phyloP scores from a whole-genome alignment of 2,329 filamentous ascomycete genomes.

The Daldinia eschscholtzii region DNA sequence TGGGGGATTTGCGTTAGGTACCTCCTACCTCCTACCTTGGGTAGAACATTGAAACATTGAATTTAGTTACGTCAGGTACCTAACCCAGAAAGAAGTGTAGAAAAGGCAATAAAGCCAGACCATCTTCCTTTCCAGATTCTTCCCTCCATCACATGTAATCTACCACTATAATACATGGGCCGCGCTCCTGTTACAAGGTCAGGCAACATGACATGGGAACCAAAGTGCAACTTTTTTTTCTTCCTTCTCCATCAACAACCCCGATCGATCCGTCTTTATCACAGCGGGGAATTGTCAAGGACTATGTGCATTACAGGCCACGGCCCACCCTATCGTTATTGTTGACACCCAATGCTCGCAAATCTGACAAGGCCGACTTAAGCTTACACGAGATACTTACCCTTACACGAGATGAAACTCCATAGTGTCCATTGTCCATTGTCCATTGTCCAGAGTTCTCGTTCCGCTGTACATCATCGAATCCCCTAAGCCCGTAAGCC shows the following conservation, averaged over 20 bases:
- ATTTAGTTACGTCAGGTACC: background rate
- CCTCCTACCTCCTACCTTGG: background rate
- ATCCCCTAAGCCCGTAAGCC: constrained; percentile 2
- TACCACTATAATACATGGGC: background rate
- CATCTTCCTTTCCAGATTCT: background rate
- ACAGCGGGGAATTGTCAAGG: background rate
- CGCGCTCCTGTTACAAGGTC: background rate
- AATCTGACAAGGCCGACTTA: constrained; percentile 12
- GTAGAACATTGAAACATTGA: too few species aligned
- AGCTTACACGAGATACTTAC: constrained; percentile 6
- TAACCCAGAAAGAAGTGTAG: constrained; percentile 22
- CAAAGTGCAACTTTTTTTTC: constrained; percentile 1
- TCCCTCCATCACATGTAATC: constrained; percentile 6
- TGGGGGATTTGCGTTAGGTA: background rate
- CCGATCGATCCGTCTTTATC: background rate
- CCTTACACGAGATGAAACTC: constrained; percentile 10
- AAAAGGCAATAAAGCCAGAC: constrained; percentile 17
- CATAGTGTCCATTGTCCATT: background rate
- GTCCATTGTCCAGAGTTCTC: too few species aligned
- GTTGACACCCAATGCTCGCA: background rate
- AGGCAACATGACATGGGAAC: background rate
- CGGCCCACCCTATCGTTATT: constrained; percentile 1
- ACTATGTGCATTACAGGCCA: background rate
- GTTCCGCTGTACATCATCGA: constrained; percentile 1
- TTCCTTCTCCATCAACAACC: background rate